These are phyloP conservation scores for Citrullus mucosospermus DNA, from an alignment of 306 rosid genomes.

Conservation along the genomic window DNA sequence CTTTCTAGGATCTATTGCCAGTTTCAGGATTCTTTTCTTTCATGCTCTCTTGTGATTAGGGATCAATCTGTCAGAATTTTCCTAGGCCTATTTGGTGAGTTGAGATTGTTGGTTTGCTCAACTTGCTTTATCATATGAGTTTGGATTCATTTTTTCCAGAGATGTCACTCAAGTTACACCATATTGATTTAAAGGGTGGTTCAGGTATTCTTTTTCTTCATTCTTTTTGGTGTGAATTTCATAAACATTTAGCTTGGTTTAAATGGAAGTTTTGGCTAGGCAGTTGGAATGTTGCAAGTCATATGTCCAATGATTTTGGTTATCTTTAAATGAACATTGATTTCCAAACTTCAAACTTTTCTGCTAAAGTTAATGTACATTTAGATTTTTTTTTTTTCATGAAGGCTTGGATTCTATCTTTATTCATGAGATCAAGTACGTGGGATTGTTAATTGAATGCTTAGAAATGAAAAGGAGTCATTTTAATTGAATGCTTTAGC, in stretches of 20 bases:
- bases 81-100: slow-evolving; percentile 2
- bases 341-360: background rate
- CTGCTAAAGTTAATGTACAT: background rate
- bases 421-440: background rate
- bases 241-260: background rate
- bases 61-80: background rate
- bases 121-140: slow-evolving; percentile 14
- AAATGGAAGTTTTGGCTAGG: background rate
- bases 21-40: background rate
- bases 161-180: slow-evolving; percentile 32
- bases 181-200: slow-evolving; percentile 23
- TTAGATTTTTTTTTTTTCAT: background rate
- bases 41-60: background rate
- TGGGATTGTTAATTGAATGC: background rate
- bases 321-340: background rate
- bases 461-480: background rate
- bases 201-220: slow-evolving; percentile 27
- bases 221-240: background rate
- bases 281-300: background rate
- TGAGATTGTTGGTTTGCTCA: slow-evolving; percentile 17
- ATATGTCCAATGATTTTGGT: background rate
- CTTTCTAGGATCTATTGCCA: background rate
- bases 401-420: background rate
- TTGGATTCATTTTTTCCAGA: slow-evolving; percentile 29
- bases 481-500: background rate